Base-by-base conservation (phyloP, 139 green algal genomes). In the Pycnococcus provasolii region DNA sequence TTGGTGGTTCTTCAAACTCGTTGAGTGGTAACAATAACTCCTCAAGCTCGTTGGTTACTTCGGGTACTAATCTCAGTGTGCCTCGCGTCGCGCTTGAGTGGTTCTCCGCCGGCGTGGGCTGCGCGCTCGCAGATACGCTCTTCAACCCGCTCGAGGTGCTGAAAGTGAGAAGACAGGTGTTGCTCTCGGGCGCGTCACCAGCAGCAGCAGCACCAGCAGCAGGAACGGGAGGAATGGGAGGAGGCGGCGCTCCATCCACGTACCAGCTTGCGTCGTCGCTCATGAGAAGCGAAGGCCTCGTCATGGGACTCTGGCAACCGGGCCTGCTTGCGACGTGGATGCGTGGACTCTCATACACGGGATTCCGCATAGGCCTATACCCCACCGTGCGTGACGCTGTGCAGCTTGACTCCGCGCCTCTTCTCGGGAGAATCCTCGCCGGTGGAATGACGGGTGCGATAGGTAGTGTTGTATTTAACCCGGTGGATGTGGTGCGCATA, bases 141-240 rank as follows among this genome's bases (percentile, higher is more conserved):
- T 72, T 72, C 42, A 72, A 72, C 39, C 66, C 66, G 41, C 54
- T 72, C 5, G 66, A 72, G 54, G 55, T 72, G 43, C 48, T 72
- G 5, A 72, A 72, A 45, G 66, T 72, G 11, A 55, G 66, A 8
- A 2, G 13, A 26, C 66, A 72, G 54, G 40, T 65, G 15, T 39
- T 45, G 11, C 26, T 39, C 11, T 42, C 13, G 4, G 13, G 26
- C 2, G 37, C 55, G 40, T 62, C 55, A 26, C 26, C 26, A 26
- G 26, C 26, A 26, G 26, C 26, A 60, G 26, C 9, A 26, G 26
- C 26, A 26, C 0, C 26, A 26, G 26, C 26, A 26, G 7, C 64
- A 11, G 52, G n/a, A 39, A 40, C 63, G 4, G 26, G 47, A 8
- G 41, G 47, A 5, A 44, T 5, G 4, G 45, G 39, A 11, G 58